These are phyloP conservation scores for Aspergillus alliaceus DNA, from an alignment of 2,329 filamentous ascomycete species.

Conservation along the genomic window DNA sequence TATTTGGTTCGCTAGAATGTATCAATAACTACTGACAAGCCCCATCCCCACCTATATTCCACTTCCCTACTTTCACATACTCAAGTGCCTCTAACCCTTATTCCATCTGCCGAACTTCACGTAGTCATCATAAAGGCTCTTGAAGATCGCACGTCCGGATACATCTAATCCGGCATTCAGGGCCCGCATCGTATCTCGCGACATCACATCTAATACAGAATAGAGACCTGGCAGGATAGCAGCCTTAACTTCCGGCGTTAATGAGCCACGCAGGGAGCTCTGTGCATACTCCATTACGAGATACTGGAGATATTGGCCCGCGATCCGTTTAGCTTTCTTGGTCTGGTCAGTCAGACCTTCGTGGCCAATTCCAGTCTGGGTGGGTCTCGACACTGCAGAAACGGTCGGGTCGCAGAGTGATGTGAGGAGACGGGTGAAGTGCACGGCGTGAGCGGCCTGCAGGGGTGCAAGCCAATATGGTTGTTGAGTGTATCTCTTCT, in stretches of 20 bases:
- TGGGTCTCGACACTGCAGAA: slow-evolving; percentile 49
- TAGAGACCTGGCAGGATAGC: slow-evolving; percentile 54
- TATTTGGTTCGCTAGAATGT: neutral
- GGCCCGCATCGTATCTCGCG: slow-evolving; percentile 49
- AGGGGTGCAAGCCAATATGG: slow-evolving; percentile 38
- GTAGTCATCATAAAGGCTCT: slow-evolving; percentile 55
- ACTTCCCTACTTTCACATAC: neutral
- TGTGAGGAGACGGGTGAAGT: slow-evolving; percentile 57
- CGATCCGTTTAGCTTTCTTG: slow-evolving; percentile 58
- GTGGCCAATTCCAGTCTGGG: slow-evolving; percentile 34
- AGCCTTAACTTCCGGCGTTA: slow-evolving; percentile 54
- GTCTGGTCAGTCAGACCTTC: slow-evolving; percentile 58
- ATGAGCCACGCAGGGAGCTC: slow-evolving; percentile 50
- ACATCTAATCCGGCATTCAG: slow-evolving; percentile 54
- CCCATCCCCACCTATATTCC: neutral
- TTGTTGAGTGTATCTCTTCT: slow-evolving; percentile 23
- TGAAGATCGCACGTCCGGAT: slow-evolving; percentile 54
- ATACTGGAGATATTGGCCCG: slow-evolving; percentile 58
- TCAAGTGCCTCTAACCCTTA: slow-evolving; percentile 33
- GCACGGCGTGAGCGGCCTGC: slow-evolving; percentile 46
- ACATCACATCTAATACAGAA: slow-evolving; percentile 54
- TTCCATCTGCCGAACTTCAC: slow-evolving; percentile 49
- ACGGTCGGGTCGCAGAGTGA: slow-evolving; percentile 62
- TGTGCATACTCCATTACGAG: slow-evolving; percentile 58
- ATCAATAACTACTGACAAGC: neutral